Evolutionary conservation across 768 basidiomycete genomes (phyloP).

Genomic region (Roridomyces roridus): DNA sequence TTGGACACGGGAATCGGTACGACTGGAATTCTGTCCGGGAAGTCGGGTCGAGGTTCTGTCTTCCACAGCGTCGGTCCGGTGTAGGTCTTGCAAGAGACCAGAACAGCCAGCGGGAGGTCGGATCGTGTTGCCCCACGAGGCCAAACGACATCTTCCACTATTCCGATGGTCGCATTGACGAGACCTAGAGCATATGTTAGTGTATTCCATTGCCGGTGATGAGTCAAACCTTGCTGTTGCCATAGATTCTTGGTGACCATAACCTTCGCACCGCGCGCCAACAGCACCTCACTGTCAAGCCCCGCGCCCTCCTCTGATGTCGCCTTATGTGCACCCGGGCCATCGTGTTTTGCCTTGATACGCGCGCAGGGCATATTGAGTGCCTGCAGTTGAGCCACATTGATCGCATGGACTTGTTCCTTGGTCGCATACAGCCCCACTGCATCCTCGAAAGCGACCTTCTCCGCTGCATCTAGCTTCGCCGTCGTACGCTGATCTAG

Average conservation of each 20-base stretch:
- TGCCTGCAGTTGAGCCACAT: background rate
- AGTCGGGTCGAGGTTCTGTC: background rate
- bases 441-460: background rate
- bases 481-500: slow-evolving; percentile 1
- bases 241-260: slow-evolving; percentile 14
- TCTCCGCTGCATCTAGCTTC: background rate
- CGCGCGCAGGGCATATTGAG: slow-evolving; percentile 7
- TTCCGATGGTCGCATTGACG: slow-evolving; percentile 19
- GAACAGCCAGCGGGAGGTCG: slow-evolving; percentile 23
- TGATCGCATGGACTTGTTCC: slow-evolving; percentile 4
- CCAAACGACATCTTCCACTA: slow-evolving; percentile 26
- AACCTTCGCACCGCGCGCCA: slow-evolving; percentile 3
- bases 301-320: slow-evolving; percentile 2
- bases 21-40: slow-evolving; percentile 19
- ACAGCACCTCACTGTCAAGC: background rate
- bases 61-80: slow-evolving; percentile 26
- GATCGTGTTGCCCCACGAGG: slow-evolving; percentile 3
- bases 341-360: slow-evolving; percentile 3
- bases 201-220: background rate
- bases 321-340: background rate
- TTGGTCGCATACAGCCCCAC: slow-evolving; percentile 7
- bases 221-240: background rate
- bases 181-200: background rate
- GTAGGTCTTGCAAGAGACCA: slow-evolving; percentile 21
- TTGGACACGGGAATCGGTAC: slow-evolving; percentile 22